Conservation (phyloP, 371 early-diverging fungal species). For the Gilbertella persicaria region DNA sequence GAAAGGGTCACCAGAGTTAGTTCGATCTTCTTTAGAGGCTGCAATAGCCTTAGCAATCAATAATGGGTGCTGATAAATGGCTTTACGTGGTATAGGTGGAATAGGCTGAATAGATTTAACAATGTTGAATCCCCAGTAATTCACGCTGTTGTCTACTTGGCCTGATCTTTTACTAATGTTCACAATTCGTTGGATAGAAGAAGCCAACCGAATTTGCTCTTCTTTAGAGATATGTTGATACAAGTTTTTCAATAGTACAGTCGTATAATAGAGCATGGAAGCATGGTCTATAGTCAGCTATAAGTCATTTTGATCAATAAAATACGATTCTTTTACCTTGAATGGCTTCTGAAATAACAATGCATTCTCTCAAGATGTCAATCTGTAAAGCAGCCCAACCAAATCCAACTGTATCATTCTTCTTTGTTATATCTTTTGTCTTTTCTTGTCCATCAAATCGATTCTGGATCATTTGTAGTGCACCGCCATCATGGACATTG, state of each 20-base stretch:
- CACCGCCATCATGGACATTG: slow-evolving; percentile 28
- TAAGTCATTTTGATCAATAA: background rate
- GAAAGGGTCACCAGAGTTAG: slow-evolving; percentile 61
- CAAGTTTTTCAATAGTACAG: slow-evolving; percentile 68
- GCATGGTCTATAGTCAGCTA: slow-evolving; percentile 52
- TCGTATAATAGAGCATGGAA: slow-evolving; percentile 66
- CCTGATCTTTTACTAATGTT: slow-evolving; percentile 42
- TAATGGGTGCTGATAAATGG: slow-evolving; percentile 35
- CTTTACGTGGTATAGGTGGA: slow-evolving; percentile 48
- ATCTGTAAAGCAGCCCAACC: slow-evolving; percentile 86
- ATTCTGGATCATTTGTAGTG: slow-evolving; percentile 18
- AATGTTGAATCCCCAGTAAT: slow-evolving; percentile 56
- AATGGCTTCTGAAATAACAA: slow-evolving; percentile 69
- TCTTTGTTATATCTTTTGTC: background rate
- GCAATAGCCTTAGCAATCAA: slow-evolving; percentile 26
- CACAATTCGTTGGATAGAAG: slow-evolving; percentile 61
- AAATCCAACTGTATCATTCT: slow-evolving; percentile 21
- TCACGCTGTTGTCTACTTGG: slow-evolving; percentile 30
- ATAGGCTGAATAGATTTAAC: slow-evolving; percentile 43
- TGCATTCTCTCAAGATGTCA: slow-evolving; percentile 74
- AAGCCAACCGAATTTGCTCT: slow-evolving; percentile 72
- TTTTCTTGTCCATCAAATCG: slow-evolving; percentile 2
- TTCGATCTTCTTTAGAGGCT: slow-evolving; percentile 25
- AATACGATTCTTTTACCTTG: slow-evolving; percentile 52
- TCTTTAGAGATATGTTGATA: slow-evolving; percentile 66